Conservation (phyloP, 306 rosid species). For the Quercus agrifolia region DNA sequence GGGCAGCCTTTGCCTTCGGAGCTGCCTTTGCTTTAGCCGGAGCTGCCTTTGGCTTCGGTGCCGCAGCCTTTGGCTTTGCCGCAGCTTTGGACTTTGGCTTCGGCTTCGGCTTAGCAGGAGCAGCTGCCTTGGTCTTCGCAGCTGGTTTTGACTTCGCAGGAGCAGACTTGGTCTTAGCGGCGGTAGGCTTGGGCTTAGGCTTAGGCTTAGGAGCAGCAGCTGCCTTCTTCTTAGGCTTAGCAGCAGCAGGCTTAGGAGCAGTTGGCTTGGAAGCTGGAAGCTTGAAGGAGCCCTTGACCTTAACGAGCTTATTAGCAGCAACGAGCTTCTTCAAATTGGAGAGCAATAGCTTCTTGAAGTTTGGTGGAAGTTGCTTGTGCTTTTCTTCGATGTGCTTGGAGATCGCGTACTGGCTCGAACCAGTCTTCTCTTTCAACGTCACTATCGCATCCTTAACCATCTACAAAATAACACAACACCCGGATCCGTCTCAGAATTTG, state of each 20-base stretch:
- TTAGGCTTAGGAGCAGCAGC: slow-evolving; percentile 35
- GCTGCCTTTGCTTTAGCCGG: slow-evolving; percentile 33
- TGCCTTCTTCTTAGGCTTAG: slow-evolving; percentile 39
- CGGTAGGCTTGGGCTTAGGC: slow-evolving; percentile 31
- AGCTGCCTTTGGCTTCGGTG: slow-evolving; percentile 29
- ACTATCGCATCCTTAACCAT: slow-evolving; percentile 82
- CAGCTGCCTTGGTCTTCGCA: slow-evolving; percentile 12
- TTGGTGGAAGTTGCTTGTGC: slow-evolving; percentile 59
- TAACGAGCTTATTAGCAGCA: slow-evolving; percentile 54
- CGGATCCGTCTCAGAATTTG: background rate
- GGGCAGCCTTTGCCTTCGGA: slow-evolving; percentile 30
- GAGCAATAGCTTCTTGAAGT: slow-evolving; percentile 69
- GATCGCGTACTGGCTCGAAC: slow-evolving; percentile 92
- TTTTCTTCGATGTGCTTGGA: slow-evolving; percentile 71
- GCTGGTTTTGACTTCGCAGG: slow-evolving; percentile 27
- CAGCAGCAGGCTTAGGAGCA: slow-evolving; percentile 15
- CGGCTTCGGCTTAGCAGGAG: slow-evolving; percentile 26
- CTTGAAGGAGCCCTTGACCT: slow-evolving; percentile 79
- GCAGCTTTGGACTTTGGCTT: slow-evolving; percentile 20
- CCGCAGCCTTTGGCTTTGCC: slow-evolving; percentile 22
- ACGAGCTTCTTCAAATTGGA: slow-evolving; percentile 71
- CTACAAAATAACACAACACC: slow-evolving; percentile 27
- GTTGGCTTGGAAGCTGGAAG: slow-evolving; percentile 26
- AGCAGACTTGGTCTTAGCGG: slow-evolving; percentile 29
- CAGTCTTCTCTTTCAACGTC: slow-evolving; percentile 68